These are phyloP conservation scores for Aspergillus bombycis DNA, from an alignment of 2,329 filamentous ascomycete species.

Conservation along the genomic window DNA sequence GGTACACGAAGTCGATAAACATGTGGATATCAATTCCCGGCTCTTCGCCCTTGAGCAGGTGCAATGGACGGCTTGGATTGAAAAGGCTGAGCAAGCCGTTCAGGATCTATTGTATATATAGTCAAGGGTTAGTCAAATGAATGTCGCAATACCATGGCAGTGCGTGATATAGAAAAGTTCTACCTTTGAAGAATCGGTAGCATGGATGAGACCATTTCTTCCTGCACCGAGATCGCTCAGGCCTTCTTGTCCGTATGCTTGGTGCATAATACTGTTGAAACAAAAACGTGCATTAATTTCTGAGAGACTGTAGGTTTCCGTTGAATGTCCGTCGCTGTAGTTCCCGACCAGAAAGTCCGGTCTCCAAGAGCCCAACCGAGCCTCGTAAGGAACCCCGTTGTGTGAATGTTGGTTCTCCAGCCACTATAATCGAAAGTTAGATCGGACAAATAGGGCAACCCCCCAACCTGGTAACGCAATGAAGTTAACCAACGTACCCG, in stretches of 20 bases:
- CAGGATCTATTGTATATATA: conserved; percentile 1
- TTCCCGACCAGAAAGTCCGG: conserved; percentile 31
- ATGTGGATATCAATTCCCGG: conserved; percentile 22
- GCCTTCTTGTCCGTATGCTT: conserved; percentile 12
- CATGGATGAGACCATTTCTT: not conserved
- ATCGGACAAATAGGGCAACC: too few species aligned
- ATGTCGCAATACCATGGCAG: too few species aligned
- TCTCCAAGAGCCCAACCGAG: conserved; percentile 28
- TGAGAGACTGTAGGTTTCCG: conserved; percentile 21
- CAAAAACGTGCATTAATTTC: conserved; percentile 33
- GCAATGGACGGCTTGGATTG: conserved; percentile 12
- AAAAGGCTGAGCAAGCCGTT: conserved; percentile 16
- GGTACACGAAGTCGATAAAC: conserved; percentile 7
- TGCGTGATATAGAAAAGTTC: not conserved
- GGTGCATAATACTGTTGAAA: conserved; percentile 24
- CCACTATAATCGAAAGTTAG: not conserved
- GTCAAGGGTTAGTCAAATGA: too few species aligned
- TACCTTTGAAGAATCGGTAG: conserved; percentile 15
- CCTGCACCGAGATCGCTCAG: conserved; percentile 9
- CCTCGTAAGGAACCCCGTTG: not conserved
- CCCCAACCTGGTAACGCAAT: not conserved
- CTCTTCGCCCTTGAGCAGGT: conserved; percentile 22
- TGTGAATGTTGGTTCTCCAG: not conserved
- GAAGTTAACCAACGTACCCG: not conserved
- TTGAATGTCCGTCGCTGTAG: not conserved